These are phyloP conservation scores for Penicillium sp. DNA, from an alignment of 2,329 filamentous ascomycete genomes.

Conservation along the genomic window DNA sequence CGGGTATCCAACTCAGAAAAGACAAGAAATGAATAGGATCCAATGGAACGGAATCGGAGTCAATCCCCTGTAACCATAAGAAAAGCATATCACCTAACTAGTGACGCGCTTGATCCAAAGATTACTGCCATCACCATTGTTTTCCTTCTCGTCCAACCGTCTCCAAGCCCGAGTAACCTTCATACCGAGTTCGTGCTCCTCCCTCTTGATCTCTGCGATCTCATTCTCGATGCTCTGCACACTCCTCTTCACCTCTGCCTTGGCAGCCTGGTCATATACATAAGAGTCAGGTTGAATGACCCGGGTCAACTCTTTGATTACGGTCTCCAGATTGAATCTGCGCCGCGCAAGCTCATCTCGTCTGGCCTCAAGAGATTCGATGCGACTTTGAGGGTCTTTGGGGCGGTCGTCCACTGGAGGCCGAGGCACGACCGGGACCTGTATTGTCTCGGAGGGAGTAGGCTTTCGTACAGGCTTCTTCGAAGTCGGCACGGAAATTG, in stretches of 20 bases:
- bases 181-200: conserved; percentile 76
- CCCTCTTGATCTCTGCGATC: conserved; percentile 68
- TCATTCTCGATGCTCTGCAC: conserved; percentile 65
- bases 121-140: conserved; percentile 52
- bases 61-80: background rate
- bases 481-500: conserved; percentile 28
- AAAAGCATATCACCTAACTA: conserved; percentile 44
- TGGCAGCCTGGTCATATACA: conserved; percentile 63
- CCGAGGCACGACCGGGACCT: conserved; percentile 42
- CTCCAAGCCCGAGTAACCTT: conserved; percentile 73
- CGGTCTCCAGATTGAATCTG: conserved; percentile 67
- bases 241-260: conserved; percentile 58
- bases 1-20: conserved; percentile 7
- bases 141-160: conserved; percentile 63
- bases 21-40: background rate
- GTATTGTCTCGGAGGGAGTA: conserved; percentile 38
- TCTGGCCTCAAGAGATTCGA: conserved; percentile 65
- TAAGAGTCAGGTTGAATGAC: conserved; percentile 69
- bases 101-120: conserved; percentile 80
- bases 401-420: conserved; percentile 58
- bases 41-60: background rate
- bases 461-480: conserved; percentile 43
- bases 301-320: conserved; percentile 74
- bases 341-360: conserved; percentile 65
- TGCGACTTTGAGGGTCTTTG: conserved; percentile 57